These are phyloP conservation scores for Phytopythium kandeliae DNA, from an alignment of 352 stramenopile species.

Conservation along the genomic window DNA sequence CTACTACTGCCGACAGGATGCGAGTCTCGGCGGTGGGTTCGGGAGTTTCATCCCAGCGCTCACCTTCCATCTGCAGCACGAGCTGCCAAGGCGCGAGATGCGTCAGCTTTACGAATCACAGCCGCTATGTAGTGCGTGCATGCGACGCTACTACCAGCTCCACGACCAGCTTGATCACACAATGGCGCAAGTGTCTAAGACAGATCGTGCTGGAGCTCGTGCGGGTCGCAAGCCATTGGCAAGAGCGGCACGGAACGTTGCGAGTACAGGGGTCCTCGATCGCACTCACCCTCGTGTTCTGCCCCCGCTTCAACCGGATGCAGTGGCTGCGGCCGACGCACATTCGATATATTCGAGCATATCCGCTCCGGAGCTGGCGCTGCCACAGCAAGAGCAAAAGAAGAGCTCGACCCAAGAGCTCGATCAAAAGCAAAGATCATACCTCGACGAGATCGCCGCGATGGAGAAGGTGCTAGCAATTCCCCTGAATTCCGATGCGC, in stretches of 20 bases:
- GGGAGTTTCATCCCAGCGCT: constrained; percentile 27
- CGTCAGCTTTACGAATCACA: constrained; percentile 56
- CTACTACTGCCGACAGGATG: constrained; percentile 28
- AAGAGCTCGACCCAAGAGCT: not conserved
- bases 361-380: constrained; percentile 4
- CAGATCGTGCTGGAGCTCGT: not conserved
- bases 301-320: not conserved
- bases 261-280: not conserved
- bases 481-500: not conserved
- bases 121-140: constrained; percentile 35
- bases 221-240: not conserved
- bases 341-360: not conserved
- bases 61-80: constrained; percentile 53
- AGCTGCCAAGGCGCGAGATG: constrained; percentile 38
- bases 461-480: constrained; percentile 47
- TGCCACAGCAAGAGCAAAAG: no score
- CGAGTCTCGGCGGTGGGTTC: constrained; percentile 42
- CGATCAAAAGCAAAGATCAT: constrained; percentile 10
- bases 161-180: constrained; percentile 32
- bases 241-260: not conserved
- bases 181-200: constrained; percentile 2
- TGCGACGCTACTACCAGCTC: constrained; percentile 39
- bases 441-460: constrained; percentile 41
- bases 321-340: not conserved
- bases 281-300: not conserved